These are phyloP conservation scores for Amanita phalloides DNA, from an alignment of 768 basidiomycete species.

Conservation along the genomic window DNA sequence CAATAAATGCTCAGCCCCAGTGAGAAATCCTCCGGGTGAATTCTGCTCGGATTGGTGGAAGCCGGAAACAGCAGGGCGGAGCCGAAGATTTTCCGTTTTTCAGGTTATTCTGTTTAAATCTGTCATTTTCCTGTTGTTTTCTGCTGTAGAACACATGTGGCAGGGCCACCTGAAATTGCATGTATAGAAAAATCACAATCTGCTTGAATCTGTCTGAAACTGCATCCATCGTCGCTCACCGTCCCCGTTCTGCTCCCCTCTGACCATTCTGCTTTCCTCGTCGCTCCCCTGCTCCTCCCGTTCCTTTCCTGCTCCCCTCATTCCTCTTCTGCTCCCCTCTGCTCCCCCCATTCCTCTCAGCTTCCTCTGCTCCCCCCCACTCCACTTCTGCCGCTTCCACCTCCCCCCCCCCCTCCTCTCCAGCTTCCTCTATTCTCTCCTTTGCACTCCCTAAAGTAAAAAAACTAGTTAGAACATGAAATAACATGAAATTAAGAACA, in stretches of 20 bases:
- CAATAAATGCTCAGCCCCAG: neutral
- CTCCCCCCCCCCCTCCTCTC: neutral
- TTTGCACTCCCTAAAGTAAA: constrained; percentile 1
- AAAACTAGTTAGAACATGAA: constrained; percentile 1
- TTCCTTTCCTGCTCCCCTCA: neutral
- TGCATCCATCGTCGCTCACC: neutral
- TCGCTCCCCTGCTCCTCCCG: neutral
- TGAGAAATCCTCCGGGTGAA: neutral
- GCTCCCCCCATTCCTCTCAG: neutral
- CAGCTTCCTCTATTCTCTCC: constrained; percentile 1
- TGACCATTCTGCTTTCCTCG: neutral
- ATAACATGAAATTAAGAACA: constrained; percentile 1
- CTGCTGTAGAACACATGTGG: constrained; percentile 3
- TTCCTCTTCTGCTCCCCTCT: neutral
- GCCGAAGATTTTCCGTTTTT: neutral
- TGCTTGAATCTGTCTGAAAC: constrained; percentile 1
- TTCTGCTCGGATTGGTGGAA: neutral
- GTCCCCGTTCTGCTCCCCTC: neutral
- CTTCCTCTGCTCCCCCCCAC: neutral
- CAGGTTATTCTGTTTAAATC: neutral
- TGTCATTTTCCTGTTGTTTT: neutral
- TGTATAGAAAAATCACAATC: neutral
- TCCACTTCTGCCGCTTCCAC: neutral
- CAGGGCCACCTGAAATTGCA: neutral
- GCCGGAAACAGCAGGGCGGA: neutral